These are phyloP conservation scores for Fusarium burgessii DNA, from an alignment of 2,329 filamentous ascomycete genomes.

Conservation along the genomic window DNA sequence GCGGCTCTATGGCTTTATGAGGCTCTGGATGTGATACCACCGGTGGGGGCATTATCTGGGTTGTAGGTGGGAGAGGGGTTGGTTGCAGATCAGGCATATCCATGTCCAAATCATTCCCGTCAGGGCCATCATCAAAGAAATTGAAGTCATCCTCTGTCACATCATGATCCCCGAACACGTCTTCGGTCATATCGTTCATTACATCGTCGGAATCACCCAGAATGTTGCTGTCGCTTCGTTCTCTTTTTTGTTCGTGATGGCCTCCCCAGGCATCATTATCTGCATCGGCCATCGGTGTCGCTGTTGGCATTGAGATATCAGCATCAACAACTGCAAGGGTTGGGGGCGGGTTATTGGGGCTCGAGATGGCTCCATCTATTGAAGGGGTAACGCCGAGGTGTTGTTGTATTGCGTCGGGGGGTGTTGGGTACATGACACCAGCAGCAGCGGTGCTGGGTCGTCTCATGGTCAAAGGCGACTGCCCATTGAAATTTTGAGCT, in stretches of 20 bases:
- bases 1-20: constrained; percentile 22
- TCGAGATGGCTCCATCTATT: constrained; percentile 67
- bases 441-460: constrained; percentile 61
- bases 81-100: constrained; percentile 45
- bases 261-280: constrained; percentile 52
- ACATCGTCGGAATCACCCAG: constrained; percentile 67
- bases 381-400: constrained; percentile 65
- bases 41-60: constrained; percentile 13
- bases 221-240: constrained; percentile 57
- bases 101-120: constrained; percentile 54
- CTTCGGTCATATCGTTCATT: constrained; percentile 76
- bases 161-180: constrained; percentile 78
- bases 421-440: constrained; percentile 77
- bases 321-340: constrained; percentile 48
- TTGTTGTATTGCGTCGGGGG: constrained; percentile 73
- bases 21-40: constrained; percentile 29
- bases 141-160: constrained; percentile 88
- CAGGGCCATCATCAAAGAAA: constrained; percentile 80
- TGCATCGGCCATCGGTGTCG: constrained; percentile 35
- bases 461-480: constrained; percentile 65
- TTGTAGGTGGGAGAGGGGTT: constrained; percentile 15
- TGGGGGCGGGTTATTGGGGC: constrained; percentile 62
- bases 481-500: constrained; percentile 58
- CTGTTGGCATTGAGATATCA: constrained; percentile 41
- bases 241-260: constrained; percentile 58